Percentiles rank a stretch among this genome's conserved stretches.
Evolutionary conservation across 192 early-diverging fungal species (phyloP).

Genomic region (Backusella psychrophila): DNA sequence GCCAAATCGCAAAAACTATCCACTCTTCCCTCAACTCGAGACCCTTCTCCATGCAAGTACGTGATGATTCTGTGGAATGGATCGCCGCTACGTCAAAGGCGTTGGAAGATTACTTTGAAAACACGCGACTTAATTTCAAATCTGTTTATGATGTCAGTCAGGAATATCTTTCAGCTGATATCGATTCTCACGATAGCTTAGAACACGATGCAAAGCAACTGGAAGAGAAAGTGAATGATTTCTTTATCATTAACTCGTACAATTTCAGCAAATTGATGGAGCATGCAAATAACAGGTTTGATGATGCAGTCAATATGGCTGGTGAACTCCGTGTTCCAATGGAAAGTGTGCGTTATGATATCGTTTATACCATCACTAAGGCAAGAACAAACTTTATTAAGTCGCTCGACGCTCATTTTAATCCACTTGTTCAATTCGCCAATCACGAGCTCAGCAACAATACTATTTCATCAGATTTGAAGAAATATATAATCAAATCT

Average conservation of each 20-base stretch:
- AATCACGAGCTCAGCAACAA: background rate
- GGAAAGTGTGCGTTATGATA: slow-evolving; percentile 6
- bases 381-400: background rate
- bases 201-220: background rate
- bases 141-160: background rate
- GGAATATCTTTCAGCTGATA: background rate
- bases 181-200: background rate
- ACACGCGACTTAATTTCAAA: background rate
- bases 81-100: background rate
- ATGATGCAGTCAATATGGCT: background rate
- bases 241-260: background rate
- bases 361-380: background rate
- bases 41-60: background rate
- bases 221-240: background rate
- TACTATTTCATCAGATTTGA: background rate
- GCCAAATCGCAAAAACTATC: background rate
- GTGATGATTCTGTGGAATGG: background rate
- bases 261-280: background rate
- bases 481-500: background rate
- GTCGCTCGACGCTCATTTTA: background rate
- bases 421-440: background rate
- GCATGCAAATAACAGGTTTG: background rate
- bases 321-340: slow-evolving; percentile 2
- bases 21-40: background rate
- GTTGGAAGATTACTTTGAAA: background rate